A percentile compares a stretch with the other conserved stretches of the same genome.
Conservation (phyloP, 106 monocot genomes). For the Acorus calamus region DNA sequence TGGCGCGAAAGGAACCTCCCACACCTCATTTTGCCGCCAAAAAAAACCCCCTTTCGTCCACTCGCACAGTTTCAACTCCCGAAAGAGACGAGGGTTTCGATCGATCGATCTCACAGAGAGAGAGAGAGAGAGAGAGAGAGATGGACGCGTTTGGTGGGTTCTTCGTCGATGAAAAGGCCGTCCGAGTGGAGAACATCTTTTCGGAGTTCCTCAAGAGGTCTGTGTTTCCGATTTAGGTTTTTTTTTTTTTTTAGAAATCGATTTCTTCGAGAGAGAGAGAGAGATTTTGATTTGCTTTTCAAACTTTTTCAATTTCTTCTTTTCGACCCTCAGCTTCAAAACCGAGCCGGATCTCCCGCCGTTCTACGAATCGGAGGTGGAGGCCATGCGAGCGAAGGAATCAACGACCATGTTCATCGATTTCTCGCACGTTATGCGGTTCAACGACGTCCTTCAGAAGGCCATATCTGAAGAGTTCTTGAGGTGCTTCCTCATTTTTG, state of each 20-base stretch:
- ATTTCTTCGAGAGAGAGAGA: background rate
- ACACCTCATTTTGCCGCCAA: too few relatives aligned
- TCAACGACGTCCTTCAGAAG: conserved; percentile 85
- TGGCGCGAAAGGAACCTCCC: too few relatives aligned
- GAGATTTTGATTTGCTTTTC: background rate
- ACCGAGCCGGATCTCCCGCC: conserved; percentile 38
- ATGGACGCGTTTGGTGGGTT: conserved; percentile 17
- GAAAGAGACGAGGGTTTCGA: too few relatives aligned
- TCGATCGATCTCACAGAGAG: too few relatives aligned
- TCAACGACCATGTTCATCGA: conserved; percentile 94
- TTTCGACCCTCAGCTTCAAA: conserved; percentile 43
- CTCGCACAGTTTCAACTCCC: too few relatives aligned
- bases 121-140: too few relatives aligned
- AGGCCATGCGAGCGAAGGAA: conserved; percentile 72
- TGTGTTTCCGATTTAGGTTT: background rate
- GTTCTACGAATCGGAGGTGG: conserved; percentile 87
- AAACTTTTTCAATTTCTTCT: conserved; percentile 3
- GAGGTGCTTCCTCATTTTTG: conserved; percentile 22
- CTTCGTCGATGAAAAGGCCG: conserved; percentile 87
- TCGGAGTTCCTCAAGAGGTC: conserved; percentile 90
- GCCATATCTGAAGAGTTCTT: conserved; percentile 86
- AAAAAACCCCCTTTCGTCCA: too few relatives aligned
- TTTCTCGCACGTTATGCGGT: conserved; percentile 88
- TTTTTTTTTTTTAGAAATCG: conserved; percentile 4
- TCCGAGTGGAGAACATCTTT: conserved; percentile 83